These are phyloP conservation scores for Tuber borchii DNA, from an alignment of 495 filamentous ascomycete genomes.

Conservation along the genomic window DNA sequence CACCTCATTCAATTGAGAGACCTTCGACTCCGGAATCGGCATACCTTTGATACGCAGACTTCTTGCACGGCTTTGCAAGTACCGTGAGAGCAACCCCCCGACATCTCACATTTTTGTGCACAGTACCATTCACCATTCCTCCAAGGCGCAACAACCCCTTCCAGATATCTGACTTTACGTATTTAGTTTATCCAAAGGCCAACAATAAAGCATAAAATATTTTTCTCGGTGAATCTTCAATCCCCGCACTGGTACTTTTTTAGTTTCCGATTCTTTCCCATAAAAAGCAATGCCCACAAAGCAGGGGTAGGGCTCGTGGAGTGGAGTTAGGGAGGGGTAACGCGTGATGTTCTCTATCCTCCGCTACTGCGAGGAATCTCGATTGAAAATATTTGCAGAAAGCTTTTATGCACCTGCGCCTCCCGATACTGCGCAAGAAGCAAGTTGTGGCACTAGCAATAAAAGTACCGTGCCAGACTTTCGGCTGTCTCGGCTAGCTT, in stretches of 20 bases:
- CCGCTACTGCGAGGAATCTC: neutral
- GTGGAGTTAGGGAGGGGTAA: neutral
- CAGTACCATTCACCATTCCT: neutral
- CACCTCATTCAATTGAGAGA: neutral
- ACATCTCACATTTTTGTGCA: neutral
- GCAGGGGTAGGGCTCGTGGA: neutral
- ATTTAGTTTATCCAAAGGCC: neutral
- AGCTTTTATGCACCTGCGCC: neutral
- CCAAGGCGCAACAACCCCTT: neutral
- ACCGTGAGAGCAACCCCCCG: neutral
- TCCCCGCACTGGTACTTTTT: neutral
- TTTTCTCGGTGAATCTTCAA: neutral
- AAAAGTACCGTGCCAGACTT: neutral
- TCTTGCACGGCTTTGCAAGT: neutral
- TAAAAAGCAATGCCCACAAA: neutral
- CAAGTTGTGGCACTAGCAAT: neutral
- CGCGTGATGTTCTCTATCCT: neutral
- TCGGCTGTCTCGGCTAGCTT: neutral
- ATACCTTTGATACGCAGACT: neutral
- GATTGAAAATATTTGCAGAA: conserved; percentile 4
- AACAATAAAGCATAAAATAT: neutral
- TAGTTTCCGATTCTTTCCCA: neutral
- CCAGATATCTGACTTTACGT: neutral
- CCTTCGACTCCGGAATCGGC: neutral
- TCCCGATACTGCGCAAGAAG: neutral